Base-by-base conservation (phyloP, 352 stramenopile genomes). In the Globisporangium cederbergense region DNA sequence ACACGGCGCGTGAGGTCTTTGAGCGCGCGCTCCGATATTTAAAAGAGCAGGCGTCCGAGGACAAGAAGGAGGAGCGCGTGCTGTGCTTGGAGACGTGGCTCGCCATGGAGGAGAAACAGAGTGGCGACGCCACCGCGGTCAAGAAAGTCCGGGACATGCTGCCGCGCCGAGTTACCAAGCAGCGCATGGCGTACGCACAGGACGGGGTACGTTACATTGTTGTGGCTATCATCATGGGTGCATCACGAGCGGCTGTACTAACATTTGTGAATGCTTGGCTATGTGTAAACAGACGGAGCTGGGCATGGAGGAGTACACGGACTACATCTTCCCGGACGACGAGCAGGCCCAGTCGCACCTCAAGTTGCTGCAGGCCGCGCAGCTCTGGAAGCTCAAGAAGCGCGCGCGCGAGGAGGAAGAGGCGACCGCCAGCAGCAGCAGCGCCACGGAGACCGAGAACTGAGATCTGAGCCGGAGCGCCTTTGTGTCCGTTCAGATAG, bases 271-370 rank as follows among this genome's bases (percentile, higher is more conserved):
- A 9, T 51, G 13, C 30, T 34, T 25, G 22, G 22, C 22, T 25
- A 25, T 25, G 22, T 25, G 22, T 25, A 25, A 25, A 20, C 67
- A 93, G 84, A 88, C 77, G 79, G 93, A 85, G 76, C 80, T 87
- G 86, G 97, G 85, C 3, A 86, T 94, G 83, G 97, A 99, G 76
- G 97, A 99, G 71, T 99, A 99, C 85, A 98, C 96, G 58, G 98
- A 99, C 72, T 99, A 99, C 73, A 85, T 98, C 58, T 99, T 99
- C 84, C 97, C 97, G 5, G 97, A 99, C 74, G 98, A 99, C 71
- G 86, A 98, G 66, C 90, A 97, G 71, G 90, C 93, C 3, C 90
- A 93, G 56, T 89, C 91, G 38, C 97, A 98, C 78, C 88, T 98
- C 72, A 99, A 99, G 71, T 89, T 99, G 71, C 81, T 99, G 57